Evolutionary conservation across 1,139 yeast species (phyloP).

Genomic region (Diutina sp.): DNA sequence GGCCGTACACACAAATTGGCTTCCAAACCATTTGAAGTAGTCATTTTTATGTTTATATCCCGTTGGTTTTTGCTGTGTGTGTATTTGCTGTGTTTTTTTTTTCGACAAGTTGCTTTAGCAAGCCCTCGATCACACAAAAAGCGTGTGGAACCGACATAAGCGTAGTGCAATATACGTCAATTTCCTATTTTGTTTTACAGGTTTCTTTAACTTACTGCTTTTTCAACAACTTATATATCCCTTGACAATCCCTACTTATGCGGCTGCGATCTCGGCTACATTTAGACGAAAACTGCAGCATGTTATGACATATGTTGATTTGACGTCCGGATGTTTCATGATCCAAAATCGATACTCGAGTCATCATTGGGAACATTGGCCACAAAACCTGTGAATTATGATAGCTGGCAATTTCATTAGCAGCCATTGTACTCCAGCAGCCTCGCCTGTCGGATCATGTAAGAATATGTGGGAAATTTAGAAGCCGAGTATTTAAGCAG

Average conservation of each 20-base stretch:
- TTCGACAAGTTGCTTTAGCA: too few relatives aligned
- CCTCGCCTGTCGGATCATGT: not conserved
- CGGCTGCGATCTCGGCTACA: conserved; percentile 2
- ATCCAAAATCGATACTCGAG: not conserved
- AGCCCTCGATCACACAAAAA: too few relatives aligned
- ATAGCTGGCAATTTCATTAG: not conserved
- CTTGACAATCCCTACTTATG: not conserved
- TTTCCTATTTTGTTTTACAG: too few relatives aligned
- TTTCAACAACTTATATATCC: not conserved
- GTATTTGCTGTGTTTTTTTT: too few relatives aligned
- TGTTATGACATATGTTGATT: not conserved
- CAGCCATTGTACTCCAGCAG: not conserved
- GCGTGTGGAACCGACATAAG: too few relatives aligned
- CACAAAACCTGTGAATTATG: not conserved
- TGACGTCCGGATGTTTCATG: not conserved
- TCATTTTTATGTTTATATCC: not conserved
- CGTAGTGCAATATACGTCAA: too few relatives aligned
- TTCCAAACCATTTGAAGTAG: not conserved
- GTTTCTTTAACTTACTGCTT: too few relatives aligned
- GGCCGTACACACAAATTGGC: not conserved
- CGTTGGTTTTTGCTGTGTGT: too few relatives aligned
- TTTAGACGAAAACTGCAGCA: not conserved
- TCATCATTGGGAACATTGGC: too few relatives aligned
- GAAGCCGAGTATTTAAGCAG: not conserved
- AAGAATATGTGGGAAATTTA: not conserved